Evolutionary conservation across 768 basidiomycete genomes (phyloP), one percentile per base, ranked within the genome.

Genomic region (Suillus luteus): DNA sequence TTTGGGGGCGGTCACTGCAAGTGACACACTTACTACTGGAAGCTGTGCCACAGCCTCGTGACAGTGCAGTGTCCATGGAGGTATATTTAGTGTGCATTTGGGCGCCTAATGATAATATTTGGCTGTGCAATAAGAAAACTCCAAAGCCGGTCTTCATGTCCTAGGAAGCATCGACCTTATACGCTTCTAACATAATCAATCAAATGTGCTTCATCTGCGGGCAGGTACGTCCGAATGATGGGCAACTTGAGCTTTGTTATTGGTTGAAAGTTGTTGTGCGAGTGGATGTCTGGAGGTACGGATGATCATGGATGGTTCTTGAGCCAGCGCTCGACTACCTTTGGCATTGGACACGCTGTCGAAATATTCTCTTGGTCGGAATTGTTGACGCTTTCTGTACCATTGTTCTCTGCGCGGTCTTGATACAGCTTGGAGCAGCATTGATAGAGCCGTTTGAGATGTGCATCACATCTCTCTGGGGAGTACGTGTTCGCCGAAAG

Each of bases 381-480:
- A 24, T 74, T 80, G 41, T 78, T 72, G 11, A 66, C 76, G 1
- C 75, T 75, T 5, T 77, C 78, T 24, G 66, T 59, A 10, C 12
- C 37, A 2, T 55, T 24, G 15, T 22, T 35, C 35, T 55, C 35
- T 2, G 54, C 3, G 22, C 15, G 37, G n/a, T 38, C 38, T 5
- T 81, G 76, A 72, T 91, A 87, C 80, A 91, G 83, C 33, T 70
- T 62, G 51, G 82, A 77, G 69, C 90, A 92, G 66, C 90, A 91
- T 62, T 69, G 62, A 69, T 91, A 91, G 19, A 92, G 79, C 27
- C 75, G 78, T 59, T 82, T 76, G 24, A 91, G 69, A 12, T 80
- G 71, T 10, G 75, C 69, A 49, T 86, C 77, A 69, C 90, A 92
- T 65, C 81, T 85, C 22, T 89, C 88, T 0, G 87, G 89, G 2